These are phyloP conservation scores for Cercospora sp. DNA, from an alignment of 2,329 filamentous ascomycete genomes.

Conservation along the genomic window DNA sequence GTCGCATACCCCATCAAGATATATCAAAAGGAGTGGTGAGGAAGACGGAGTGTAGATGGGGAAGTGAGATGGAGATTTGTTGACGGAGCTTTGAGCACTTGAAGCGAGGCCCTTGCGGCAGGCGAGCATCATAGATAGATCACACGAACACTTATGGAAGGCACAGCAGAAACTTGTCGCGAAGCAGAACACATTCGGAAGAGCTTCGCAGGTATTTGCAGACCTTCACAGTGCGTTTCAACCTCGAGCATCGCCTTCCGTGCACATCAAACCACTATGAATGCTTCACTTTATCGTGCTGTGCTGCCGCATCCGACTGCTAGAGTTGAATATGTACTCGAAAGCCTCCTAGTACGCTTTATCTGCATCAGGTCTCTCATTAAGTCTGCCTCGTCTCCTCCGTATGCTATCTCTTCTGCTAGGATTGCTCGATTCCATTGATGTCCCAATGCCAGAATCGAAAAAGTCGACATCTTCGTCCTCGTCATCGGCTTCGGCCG, in stretches of 20 bases:
- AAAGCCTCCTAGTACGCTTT: constrained; percentile 18
- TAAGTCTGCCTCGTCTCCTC: constrained; percentile 29
- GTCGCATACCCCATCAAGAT: background rate
- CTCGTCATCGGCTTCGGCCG: constrained; percentile 43
- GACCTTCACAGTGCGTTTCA: background rate
- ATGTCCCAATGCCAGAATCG: constrained; percentile 52
- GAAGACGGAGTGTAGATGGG: background rate
- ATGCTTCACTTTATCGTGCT: background rate
- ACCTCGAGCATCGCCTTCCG: background rate
- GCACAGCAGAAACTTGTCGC: background rate
- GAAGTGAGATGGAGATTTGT: background rate
- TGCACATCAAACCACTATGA: background rate
- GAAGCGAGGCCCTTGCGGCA: constrained; percentile 4
- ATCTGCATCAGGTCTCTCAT: constrained; percentile 12
- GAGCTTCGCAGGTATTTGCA: background rate
- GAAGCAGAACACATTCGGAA: background rate
- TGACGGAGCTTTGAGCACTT: background rate
- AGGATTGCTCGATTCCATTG: constrained; percentile 45
- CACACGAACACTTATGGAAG: background rate
- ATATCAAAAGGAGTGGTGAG: background rate
- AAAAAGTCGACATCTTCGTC: constrained; percentile 47
- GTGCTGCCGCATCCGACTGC: constrained; percentile 7
- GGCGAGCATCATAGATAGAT: background rate
- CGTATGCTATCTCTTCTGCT: constrained; percentile 35
- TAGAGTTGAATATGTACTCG: constrained; percentile 11